phyloP scores from a whole-genome alignment of 2,329 filamentous ascomycete genomes.

The Periconia sp. region DNA sequence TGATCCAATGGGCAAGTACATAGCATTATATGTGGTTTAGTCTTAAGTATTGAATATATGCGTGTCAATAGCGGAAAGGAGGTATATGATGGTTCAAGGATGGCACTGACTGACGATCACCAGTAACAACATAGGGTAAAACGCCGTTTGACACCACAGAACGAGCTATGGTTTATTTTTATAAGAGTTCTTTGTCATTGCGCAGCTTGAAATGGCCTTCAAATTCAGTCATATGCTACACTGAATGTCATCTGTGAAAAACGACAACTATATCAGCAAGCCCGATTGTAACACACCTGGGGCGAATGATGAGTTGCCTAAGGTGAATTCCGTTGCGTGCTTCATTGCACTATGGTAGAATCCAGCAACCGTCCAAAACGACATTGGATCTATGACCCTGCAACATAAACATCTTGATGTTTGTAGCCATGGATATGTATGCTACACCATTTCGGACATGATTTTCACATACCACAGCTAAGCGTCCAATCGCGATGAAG shows the following conservation, averaged over 20 bases:
- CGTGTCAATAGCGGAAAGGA: background rate
- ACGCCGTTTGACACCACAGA: background rate
- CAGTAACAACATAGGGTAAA: background rate
- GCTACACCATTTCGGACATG: background rate
- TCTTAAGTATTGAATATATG: background rate
- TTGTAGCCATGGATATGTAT: background rate
- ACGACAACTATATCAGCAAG: background rate
- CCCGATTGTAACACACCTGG: background rate
- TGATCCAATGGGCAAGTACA: conserved; percentile 3
- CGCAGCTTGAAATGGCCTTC: too few relatives aligned
- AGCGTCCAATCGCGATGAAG: background rate
- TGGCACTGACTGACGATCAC: background rate
- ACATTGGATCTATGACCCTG: background rate
- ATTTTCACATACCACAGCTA: background rate
- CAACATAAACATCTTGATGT: background rate
- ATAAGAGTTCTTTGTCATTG: too few relatives aligned
- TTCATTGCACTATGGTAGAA: background rate
- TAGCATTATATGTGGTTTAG: background rate
- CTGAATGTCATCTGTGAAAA: too few relatives aligned
- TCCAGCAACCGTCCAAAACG: background rate
- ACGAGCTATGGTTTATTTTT: too few relatives aligned
- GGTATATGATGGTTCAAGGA: background rate
- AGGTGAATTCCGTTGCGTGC: background rate
- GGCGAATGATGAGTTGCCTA: background rate
- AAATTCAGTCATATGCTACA: too few relatives aligned